Base-by-base conservation (phyloP, 257 asterid genomes). In the Pogostemon cablin region DNA sequence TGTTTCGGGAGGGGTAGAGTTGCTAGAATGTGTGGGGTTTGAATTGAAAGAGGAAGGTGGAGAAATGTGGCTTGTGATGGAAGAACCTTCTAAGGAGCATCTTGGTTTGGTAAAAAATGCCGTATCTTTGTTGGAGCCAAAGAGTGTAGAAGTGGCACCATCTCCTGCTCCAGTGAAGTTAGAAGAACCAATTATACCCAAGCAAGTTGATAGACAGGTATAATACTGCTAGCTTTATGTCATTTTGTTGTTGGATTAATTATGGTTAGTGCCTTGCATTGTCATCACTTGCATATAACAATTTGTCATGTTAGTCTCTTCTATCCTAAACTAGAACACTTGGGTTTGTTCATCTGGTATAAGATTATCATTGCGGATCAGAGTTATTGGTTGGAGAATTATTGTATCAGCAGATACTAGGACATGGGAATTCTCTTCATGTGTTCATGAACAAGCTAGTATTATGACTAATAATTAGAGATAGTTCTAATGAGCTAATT, bases 61-160 rank as follows among this genome's bases (percentile, higher is more conserved):
- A 49, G 99, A 91, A 71, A 86, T 91, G 86, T 91, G 96, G 95
- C 88, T 89, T 47, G 78, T 77, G 46, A 91, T 91, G 97, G 98
- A 87, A 11, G 83, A 81, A 53, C 89, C 88, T 43, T 82, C 89
- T 5, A 79, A 77, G 73, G 85, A 83, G 62, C 65, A 20, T 58
- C 73, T 95, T 75, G 78, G 71, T 65, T 77, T 81, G 81, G 63
- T 90, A 49, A 83, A 78, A 78, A 81, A 77, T 65, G 92, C 62
- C 3, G 39, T 86, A 20, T 67, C 74, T 8, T 68, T 91, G 73
- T 72, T 95, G 79, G 99, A 84, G 75, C 88, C 81, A 0, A 84
- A 75, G 71, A 89, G 80, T 79, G 83, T 15, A 57, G 85, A 77
- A 49, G 87, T 82, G 55, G 42, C 72, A 15, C 69, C 81, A 0